phyloP scores from a whole-genome alignment of 192 early-diverging fungal species.

The Coemansia guatemalensis region DNA sequence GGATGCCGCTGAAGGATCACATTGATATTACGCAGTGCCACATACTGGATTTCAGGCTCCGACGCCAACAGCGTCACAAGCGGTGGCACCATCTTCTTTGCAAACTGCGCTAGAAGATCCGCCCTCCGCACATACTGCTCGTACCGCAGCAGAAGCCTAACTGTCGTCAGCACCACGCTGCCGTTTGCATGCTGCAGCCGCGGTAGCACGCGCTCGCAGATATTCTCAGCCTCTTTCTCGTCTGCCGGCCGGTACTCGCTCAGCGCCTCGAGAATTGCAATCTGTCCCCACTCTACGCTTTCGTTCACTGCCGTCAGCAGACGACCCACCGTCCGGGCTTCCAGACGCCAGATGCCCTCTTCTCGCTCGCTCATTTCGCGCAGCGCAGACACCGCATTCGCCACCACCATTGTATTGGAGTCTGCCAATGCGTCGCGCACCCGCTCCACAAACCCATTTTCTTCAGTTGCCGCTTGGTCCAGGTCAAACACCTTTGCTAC shows the following conservation, averaged over 20 bases:
- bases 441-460: slow-evolving; percentile 87
- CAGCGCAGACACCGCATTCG: slow-evolving; percentile 92
- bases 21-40: slow-evolving; percentile 95
- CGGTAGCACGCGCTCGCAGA: slow-evolving; percentile 89
- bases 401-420: slow-evolving; percentile 94
- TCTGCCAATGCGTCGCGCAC: slow-evolving; percentile 92
- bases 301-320: slow-evolving; percentile 94
- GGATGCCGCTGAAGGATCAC: slow-evolving; percentile 89
- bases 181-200: slow-evolving; percentile 96
- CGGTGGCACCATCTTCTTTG: slow-evolving; percentile 93
- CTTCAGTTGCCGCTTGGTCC: slow-evolving; percentile 79
- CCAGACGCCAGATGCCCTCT: slow-evolving; percentile 76
- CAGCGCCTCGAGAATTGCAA: slow-evolving; percentile 86
- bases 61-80: slow-evolving; percentile 88
- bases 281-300: slow-evolving; percentile 99
- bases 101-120: slow-evolving; percentile 68
- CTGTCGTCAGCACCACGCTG: slow-evolving; percentile 89
- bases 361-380: slow-evolving; percentile 85
- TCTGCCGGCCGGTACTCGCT: slow-evolving; percentile 74
- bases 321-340: slow-evolving; percentile 68
- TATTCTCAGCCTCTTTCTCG: slow-evolving; percentile 79
- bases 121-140: slow-evolving; percentile 64
- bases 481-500: slow-evolving; percentile 96
- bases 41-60: slow-evolving; percentile 94
- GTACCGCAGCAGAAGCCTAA: slow-evolving; percentile 63